Conservation (phyloP, 805 yeast species). For the Starmerella stigmatis region DNA sequence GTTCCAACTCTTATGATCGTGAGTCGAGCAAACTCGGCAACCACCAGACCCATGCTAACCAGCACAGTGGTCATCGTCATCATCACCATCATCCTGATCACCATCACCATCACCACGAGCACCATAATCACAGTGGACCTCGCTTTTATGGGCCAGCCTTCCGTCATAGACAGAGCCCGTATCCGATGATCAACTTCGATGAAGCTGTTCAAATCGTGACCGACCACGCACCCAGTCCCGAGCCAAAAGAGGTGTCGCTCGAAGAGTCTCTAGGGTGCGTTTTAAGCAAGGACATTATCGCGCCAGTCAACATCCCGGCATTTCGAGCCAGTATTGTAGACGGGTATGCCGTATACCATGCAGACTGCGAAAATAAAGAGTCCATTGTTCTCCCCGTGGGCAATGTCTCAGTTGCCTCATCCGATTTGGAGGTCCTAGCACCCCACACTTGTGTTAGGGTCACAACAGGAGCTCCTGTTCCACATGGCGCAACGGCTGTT, state of each 20-base stretch:
- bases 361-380: slow-evolving; percentile 34
- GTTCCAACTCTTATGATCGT: too few relatives aligned
- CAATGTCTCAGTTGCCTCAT: slow-evolving; percentile 19
- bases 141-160: slow-evolving; percentile 37
- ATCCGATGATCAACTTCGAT: slow-evolving; percentile 37
- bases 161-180: slow-evolving; percentile 42
- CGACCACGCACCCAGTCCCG: slow-evolving; percentile 29
- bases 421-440: slow-evolving; percentile 29
- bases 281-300: slow-evolving; percentile 36
- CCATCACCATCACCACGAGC: slow-evolving; percentile 19
- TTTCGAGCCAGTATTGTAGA: slow-evolving; percentile 49
- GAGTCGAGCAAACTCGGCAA: too few relatives aligned
- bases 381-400: slow-evolving; percentile 33
- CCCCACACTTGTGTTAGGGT: slow-evolving; percentile 38
- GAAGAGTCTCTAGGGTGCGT: slow-evolving; percentile 34
- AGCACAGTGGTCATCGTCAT: slow-evolving; percentile 15
- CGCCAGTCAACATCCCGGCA: slow-evolving; percentile 37
- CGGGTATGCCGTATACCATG: slow-evolving; percentile 42
- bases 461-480: slow-evolving; percentile 50
- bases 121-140: slow-evolving; percentile 26
- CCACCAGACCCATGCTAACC: slow-evolving; percentile 4
- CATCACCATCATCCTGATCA: slow-evolving; percentile 10
- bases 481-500: slow-evolving; percentile 44
- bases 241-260: slow-evolving; percentile 25
- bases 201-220: slow-evolving; percentile 35